A percentile compares a stretch with the other conserved stretches of the same genome.
Conservation (phyloP, 1,284 basidiomycete species). For the Rhodotorula sp. region DNA sequence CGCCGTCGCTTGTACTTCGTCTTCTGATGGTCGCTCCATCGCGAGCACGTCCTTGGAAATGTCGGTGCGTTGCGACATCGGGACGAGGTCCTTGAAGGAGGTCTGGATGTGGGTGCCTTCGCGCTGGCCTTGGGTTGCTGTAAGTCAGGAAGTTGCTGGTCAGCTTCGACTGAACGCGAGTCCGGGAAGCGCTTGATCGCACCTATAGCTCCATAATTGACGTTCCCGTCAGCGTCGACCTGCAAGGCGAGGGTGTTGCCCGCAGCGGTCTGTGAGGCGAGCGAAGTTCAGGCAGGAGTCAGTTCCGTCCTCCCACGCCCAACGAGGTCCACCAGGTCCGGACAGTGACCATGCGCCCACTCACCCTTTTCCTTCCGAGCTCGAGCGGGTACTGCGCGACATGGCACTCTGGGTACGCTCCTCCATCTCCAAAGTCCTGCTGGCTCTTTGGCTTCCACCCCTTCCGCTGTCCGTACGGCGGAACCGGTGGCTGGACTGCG, state of each 20-base stretch:
- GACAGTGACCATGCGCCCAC: slow-evolving; percentile 37
- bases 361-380: slow-evolving; percentile 85
- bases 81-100: slow-evolving; percentile 96
- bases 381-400: slow-evolving; percentile 94
- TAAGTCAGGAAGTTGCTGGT: neutral
- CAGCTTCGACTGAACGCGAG: neutral
- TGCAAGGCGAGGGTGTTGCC: slow-evolving; percentile 93
- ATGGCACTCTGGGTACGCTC: slow-evolving; percentile 95
- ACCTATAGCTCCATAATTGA: slow-evolving; percentile 71
- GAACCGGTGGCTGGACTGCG: slow-evolving; percentile 54
- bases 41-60: slow-evolving; percentile 66
- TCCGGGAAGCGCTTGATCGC: neutral
- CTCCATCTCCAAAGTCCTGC: slow-evolving; percentile 89
- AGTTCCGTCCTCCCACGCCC: neutral
- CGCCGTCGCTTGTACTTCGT: slow-evolving; percentile 80
- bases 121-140: slow-evolving; percentile 85
- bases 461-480: slow-evolving; percentile 77
- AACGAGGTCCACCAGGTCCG: neutral
- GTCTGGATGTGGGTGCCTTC: slow-evolving; percentile 83
- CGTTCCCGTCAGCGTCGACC: slow-evolving; percentile 93
- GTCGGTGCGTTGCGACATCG: slow-evolving; percentile 84
- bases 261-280: slow-evolving; percentile 64
- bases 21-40: slow-evolving; percentile 90
- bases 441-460: slow-evolving; percentile 81
- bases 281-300: neutral